Base-by-base conservation (phyloP, 257 asterid species). In the Gentiana straminea region DNA sequence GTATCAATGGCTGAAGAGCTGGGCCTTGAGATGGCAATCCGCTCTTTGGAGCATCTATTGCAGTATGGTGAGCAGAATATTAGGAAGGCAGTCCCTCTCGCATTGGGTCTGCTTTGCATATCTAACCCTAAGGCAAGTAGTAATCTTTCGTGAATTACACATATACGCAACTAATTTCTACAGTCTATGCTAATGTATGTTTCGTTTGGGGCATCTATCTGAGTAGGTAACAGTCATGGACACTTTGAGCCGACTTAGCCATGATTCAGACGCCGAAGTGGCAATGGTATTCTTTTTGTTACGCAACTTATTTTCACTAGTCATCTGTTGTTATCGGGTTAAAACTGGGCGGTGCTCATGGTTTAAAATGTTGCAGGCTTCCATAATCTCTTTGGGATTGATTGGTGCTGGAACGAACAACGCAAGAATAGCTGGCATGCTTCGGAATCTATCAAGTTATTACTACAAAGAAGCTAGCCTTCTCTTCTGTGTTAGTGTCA, bases 341-440 rank as follows among this genome's bases (percentile, higher is more conserved):
- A 10, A 33, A n/a, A 61, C 4, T 63, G 11, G 38, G n/a, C 33
- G 7, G n/a, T 54, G 10, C 36, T 7, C 8, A 33, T 49, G 49
- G 13, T 54, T 54, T 54, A 61, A 64, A 48, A 47, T 62, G 41
- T 9, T 50, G 58, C 77, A 90, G 98, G 88, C 99, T 52, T 95
- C 97, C 54, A 82, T 85, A 48, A 61, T 92, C 46, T 79, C 99
- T 6, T 70, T 92, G 78, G 99, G 97, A 24, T 71, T 92, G 79
- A 92, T 92, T 59, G 99, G 99, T 52, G 94, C 95, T 44, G 99
- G 99, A 66, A 92, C 99, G 66, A 92, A 92, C 79, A 92, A 92
- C 62, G 99, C 99, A 7, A 83, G 99, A 70, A 92, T 92, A 67
- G 94, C 97, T 68, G 97, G 95, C 69, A 85, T 92, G 97, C 97